Base-by-base conservation (phyloP, 1,284 basidiomycete genomes). In the Ustilago curta region DNA sequence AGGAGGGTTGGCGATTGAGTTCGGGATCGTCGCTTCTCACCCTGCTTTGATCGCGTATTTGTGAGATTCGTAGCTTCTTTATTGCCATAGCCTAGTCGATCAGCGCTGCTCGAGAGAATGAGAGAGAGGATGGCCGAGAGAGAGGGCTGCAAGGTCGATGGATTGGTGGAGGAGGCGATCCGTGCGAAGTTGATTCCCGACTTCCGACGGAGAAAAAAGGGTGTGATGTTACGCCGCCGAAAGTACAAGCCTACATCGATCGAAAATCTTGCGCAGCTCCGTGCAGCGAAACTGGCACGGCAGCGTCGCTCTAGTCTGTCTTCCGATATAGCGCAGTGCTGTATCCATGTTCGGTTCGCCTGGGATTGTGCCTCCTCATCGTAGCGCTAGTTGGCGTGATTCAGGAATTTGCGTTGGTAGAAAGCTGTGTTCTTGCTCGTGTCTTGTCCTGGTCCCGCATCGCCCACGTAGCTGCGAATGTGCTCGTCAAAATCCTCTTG, bases 251-350 rank as follows among this genome's bases (percentile, higher is more conserved):
- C 35, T 16, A 1, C 35, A 37, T 11, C 14, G 35, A 37, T 37
- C 9, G 35, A 37, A 37, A 37, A 37, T 3, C 35, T 2, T n/a
- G n/a, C 14, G 35, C 12, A 12, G 31, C 31, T 27, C 44, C 5
- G n/a, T n/a, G n/a, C n/a, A n/a, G n/a, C 40, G 18, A 48, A 49
- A 64, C 67, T 70, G 61, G 67, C 61, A 63, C 67, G 61, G 67
- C 27, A 37, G 35, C 47, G 49, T 70, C 67, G 67, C 67, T 70
- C 67, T 58, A 70, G 67, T 47, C 25, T 35, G 50, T 27, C 27
- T 9, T 11, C 21, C 21, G 8, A 40, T 16, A 42, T 47, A 48
- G 59, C 59, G 59, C 59, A 45, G 60, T 55, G 54, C 59, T 62
- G 37, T 42, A 31, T n/a, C 32, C 8, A 3, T 39, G 9, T 19